These are phyloP conservation scores for Exidia glandulosa DNA, from an alignment of 768 basidiomycete species.

Conservation along the genomic window DNA sequence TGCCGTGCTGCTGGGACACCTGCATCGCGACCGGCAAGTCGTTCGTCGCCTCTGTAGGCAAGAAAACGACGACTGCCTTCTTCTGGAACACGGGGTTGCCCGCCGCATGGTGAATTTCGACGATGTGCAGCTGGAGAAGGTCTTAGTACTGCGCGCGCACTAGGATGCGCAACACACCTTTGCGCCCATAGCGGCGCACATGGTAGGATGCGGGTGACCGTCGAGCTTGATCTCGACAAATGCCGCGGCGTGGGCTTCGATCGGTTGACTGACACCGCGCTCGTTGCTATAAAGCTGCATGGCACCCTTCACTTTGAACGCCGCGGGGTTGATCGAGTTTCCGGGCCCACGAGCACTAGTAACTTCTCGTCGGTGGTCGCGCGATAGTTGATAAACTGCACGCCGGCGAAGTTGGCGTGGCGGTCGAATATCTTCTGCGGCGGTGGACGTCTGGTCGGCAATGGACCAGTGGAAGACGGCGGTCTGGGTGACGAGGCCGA, in stretches of 20 bases:
- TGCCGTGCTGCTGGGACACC: constrained; percentile 92
- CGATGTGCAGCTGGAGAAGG: constrained; percentile 74
- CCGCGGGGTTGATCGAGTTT: constrained; percentile 83
- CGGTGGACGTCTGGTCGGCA: constrained; percentile 55
- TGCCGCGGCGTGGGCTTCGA: constrained; percentile 95
- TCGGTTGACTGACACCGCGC: constrained; percentile 89
- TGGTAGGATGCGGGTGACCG: constrained; percentile 73
- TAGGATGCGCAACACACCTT: constrained; percentile 53
- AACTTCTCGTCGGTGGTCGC: constrained; percentile 89
- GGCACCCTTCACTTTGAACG: constrained; percentile 97
- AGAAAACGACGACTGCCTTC: constrained; percentile 98
- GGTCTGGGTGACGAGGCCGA: constrained; percentile 89
- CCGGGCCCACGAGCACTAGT: constrained; percentile 91
- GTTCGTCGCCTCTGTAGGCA: constrained; percentile 94
- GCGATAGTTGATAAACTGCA: constrained; percentile 98
- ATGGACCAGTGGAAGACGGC: constrained; percentile 90
- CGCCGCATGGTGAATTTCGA: constrained; percentile 93
- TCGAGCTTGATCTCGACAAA: constrained; percentile 90
- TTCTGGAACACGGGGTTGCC: constrained; percentile 89
- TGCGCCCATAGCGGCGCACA: constrained; percentile 92
- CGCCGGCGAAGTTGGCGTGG: constrained; percentile 83
- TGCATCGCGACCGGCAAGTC: constrained; percentile 99
- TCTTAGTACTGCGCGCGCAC: not conserved
- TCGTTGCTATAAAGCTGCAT: constrained; percentile 96
- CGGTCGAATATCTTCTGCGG: constrained; percentile 95